Conservation (phyloP, 2,329 filamentous ascomycete genomes). For the Arthrinium puccinioides region DNA sequence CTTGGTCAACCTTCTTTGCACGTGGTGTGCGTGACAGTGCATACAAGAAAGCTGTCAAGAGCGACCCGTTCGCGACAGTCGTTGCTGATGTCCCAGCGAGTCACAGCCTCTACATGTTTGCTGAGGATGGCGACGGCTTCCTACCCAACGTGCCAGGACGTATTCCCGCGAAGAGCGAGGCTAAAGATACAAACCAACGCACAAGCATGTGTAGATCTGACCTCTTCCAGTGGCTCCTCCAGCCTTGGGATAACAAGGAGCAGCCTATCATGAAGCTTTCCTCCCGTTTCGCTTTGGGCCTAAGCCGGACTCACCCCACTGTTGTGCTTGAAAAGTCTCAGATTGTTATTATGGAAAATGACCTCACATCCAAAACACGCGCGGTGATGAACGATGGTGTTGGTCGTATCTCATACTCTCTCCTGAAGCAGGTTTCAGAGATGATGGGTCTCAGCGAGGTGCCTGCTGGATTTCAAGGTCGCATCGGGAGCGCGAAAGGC, state of each 20-base stretch:
- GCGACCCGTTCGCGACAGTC: too few relatives aligned
- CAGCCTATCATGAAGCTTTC: conserved; percentile 51
- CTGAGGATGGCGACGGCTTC: conserved; percentile 41
- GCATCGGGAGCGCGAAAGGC: conserved; percentile 68
- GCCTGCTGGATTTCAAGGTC: conserved; percentile 60
- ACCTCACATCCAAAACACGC: conserved; percentile 30
- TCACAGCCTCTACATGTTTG: conserved; percentile 47
- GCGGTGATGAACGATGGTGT: conserved; percentile 63
- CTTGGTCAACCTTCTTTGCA: conserved; percentile 40
- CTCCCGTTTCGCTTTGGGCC: conserved; percentile 45
- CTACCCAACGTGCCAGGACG: conserved; percentile 15
- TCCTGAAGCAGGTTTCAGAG: conserved; percentile 46
- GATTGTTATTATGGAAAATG: conserved; percentile 29
- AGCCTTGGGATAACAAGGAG: conserved; percentile 31
- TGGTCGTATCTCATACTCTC: conserved; percentile 52
- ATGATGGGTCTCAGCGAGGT: conserved; percentile 42
- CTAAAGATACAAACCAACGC: conserved; percentile 9
- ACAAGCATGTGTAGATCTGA: conserved; percentile 25
- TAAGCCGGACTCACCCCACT: conserved; percentile 43
- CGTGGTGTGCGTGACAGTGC: conserved; percentile 29
- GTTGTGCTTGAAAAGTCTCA: conserved; percentile 37
- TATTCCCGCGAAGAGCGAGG: conserved; percentile 18
- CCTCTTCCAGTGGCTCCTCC: conserved; percentile 47
- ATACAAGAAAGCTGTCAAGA: too few relatives aligned
- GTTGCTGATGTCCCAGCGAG: conserved; percentile 12